These are phyloP conservation scores for Podospora tetraspora DNA, from an alignment of 495 filamentous ascomycete species.

Conservation along the genomic window DNA sequence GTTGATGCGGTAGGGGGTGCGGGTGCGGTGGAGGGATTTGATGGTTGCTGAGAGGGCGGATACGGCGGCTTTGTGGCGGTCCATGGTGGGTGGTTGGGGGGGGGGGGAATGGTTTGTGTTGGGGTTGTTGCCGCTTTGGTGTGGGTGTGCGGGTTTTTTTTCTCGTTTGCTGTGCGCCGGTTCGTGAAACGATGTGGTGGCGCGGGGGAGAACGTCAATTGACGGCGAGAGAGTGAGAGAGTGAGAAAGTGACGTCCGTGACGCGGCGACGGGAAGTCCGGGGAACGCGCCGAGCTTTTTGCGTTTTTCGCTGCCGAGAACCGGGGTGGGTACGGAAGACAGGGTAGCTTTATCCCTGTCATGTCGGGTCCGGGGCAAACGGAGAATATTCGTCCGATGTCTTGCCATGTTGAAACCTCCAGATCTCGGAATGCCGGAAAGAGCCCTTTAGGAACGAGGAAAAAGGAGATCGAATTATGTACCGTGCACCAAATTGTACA, in stretches of 20 bases:
- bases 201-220: neutral
- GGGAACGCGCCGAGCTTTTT: neutral
- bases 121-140: neutral
- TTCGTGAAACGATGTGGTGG: neutral
- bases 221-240: neutral
- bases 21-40: slow-evolving; percentile 47
- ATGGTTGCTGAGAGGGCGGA: slow-evolving; percentile 49
- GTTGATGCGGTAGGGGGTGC: slow-evolving; percentile 65
- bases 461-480: neutral
- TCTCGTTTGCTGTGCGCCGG: neutral
- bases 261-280: neutral
- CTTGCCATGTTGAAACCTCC: neutral
- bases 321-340: neutral
- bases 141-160: neutral
- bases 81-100: slow-evolving; percentile 15
- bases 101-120: neutral
- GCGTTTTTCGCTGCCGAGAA: slow-evolving; percentile 1
- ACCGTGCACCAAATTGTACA: neutral
- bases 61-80: slow-evolving; percentile 30
- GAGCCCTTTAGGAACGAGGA: no score
- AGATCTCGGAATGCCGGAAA: neutral
- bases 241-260: neutral
- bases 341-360: neutral
- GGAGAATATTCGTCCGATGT: neutral
- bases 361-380: neutral